A percentile compares a stretch with the other conserved stretches of the same genome.
These are phyloP conservation scores for Viola odorata DNA, from an alignment of 345 rosid genomes.

Conservation along the genomic window DNA sequence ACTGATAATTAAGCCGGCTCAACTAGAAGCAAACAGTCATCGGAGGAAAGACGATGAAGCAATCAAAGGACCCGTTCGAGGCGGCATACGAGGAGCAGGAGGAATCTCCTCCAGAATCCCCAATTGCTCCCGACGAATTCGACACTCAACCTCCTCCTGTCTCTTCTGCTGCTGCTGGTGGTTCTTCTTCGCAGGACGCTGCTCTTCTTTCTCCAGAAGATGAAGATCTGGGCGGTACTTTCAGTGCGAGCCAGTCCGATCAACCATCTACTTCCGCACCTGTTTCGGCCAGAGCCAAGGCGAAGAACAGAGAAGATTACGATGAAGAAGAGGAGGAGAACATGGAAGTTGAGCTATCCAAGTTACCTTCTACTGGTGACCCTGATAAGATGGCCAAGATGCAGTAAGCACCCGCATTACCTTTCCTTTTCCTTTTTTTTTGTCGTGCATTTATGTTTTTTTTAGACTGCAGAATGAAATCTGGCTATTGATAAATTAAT, in stretches of 20 bases:
- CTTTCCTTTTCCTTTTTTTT: background rate
- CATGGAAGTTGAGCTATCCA: slow-evolving; percentile 76
- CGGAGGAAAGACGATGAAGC: slow-evolving; percentile 45
- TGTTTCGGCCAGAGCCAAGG: slow-evolving; percentile 12
- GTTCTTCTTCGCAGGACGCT: slow-evolving; percentile 8
- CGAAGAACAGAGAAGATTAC: slow-evolving; percentile 57
- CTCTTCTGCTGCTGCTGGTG: slow-evolving; percentile 8
- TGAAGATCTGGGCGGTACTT: slow-evolving; percentile 1
- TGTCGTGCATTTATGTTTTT: background rate
- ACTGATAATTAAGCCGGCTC: background rate
- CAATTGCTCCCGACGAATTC: slow-evolving; percentile 35
- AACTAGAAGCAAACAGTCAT: background rate
- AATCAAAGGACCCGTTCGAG: slow-evolving; percentile 87
- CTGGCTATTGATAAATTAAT: too few species aligned
- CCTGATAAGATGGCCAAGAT: slow-evolving; percentile 84
- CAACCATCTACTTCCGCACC: slow-evolving; percentile 19
- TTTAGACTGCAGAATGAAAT: too few species aligned
- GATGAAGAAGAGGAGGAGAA: slow-evolving; percentile 87
- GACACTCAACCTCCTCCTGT: slow-evolving; percentile 21
- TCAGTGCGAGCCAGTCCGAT: background rate
- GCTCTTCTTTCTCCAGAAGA: background rate
- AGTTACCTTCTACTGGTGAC: slow-evolving; percentile 65
- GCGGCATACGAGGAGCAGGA: slow-evolving; percentile 79
- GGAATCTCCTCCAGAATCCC: slow-evolving; percentile 67
- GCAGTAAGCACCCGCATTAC: slow-evolving; percentile 50